Conservation (phyloP, 2,329 filamentous ascomycete genomes). For the Claviceps maximensis region DNA sequence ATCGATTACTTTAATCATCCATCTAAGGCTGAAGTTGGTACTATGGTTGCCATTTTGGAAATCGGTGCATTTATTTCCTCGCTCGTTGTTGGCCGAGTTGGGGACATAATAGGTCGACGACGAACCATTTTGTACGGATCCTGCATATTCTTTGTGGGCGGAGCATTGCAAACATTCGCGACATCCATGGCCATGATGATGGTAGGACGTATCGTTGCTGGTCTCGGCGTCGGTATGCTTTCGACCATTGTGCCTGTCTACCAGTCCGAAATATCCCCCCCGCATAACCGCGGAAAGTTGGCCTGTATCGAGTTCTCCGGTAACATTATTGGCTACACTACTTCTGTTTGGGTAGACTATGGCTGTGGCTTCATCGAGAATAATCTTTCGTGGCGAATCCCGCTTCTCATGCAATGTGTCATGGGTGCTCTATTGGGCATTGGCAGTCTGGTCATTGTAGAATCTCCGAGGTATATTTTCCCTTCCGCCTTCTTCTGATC, state of each 20-base stretch:
- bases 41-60: constrained; percentile 95
- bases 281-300: constrained; percentile 88
- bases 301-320: constrained; percentile 97
- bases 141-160: constrained; percentile 72
- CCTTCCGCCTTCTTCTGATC: background rate
- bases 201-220: constrained; percentile 68
- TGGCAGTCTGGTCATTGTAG: constrained; percentile 86
- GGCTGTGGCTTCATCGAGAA: constrained; percentile 83
- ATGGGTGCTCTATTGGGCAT: constrained; percentile 80
- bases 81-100: constrained; percentile 71
- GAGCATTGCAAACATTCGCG: constrained; percentile 71
- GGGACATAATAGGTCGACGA: constrained; percentile 80
- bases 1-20: constrained; percentile 88
- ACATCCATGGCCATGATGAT: constrained; percentile 84
- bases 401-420: constrained; percentile 80
- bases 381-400: constrained; percentile 80
- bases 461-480: constrained; percentile 67
- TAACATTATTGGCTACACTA: constrained; percentile 90
- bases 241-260: constrained; percentile 91
- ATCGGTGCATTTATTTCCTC: constrained; percentile 87
- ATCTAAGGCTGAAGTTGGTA: constrained; percentile 74
- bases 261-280: constrained; percentile 89
- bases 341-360: constrained; percentile 98
- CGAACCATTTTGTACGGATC: constrained; percentile 90
- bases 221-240: constrained; percentile 74